phyloP scores from a whole-genome alignment of 208 protist species.

The Leishmania tropica region DNA sequence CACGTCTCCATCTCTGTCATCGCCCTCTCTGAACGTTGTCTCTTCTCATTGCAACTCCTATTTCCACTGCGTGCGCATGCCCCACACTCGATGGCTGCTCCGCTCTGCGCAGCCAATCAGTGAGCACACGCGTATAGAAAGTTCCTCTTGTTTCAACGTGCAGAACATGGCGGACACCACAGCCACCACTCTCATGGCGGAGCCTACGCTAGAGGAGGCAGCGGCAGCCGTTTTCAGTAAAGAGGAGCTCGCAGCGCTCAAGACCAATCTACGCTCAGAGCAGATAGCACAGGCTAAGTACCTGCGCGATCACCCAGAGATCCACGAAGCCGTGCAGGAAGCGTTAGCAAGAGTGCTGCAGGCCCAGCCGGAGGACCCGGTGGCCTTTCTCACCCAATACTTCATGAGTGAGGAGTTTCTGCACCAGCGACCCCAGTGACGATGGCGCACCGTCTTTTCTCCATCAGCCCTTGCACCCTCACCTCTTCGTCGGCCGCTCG shows the following conservation, averaged over 20 bases:
- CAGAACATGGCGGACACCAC: slow-evolving; percentile 7
- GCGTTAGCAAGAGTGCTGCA: slow-evolving; percentile 59
- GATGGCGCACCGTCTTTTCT: background rate
- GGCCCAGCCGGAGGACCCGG: slow-evolving; percentile 62
- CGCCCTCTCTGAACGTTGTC: background rate
- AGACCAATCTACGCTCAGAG: slow-evolving; percentile 59
- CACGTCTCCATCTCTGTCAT: background rate
- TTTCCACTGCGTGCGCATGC: background rate
- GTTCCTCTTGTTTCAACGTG: background rate
- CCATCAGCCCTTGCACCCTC: background rate
- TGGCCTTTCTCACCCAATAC: slow-evolving; percentile 57
- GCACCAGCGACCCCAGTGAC: slow-evolving; percentile 2
- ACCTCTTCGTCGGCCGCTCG: background rate
- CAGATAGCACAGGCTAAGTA: slow-evolving; percentile 85
- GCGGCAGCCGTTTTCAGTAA: slow-evolving; percentile 60
- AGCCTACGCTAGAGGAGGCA: slow-evolving; percentile 62
- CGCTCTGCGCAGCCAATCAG: background rate
- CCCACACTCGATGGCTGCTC: background rate
- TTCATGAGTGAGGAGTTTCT: slow-evolving; percentile 39
- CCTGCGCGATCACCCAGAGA: slow-evolving; percentile 79
- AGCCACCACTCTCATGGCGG: slow-evolving; percentile 15
- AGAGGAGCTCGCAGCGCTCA: slow-evolving; percentile 60
- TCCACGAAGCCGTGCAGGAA: slow-evolving; percentile 57
- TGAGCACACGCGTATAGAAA: background rate
- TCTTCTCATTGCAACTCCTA: background rate